Evolutionary conservation across 1,139 yeast species (phyloP), one percentile per base, ranked within the genome.

Genomic region (Kodamaea anthophila): DNA sequence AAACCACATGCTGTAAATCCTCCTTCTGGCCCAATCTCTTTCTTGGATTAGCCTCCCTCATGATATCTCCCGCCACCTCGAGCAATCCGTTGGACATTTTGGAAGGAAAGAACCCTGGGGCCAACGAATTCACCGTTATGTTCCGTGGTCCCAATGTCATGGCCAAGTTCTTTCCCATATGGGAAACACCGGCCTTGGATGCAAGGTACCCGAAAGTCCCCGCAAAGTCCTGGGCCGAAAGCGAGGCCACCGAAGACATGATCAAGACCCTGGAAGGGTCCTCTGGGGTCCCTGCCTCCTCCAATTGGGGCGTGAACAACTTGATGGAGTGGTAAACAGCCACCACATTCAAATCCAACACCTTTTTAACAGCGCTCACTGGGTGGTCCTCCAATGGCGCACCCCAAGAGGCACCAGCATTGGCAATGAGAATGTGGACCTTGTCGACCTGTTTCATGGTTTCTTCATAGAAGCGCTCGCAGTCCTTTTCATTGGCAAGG

Each of bases 331-430:
- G 68, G 59, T 77, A 82, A 14, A 81, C 88, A n/a, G 87, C 83
- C 34, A 72, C 70, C 18, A 82, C 64, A 46, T 82, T 82, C 48
- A 82, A 66, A 33, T 70, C 69, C 49, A 80, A 53, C 6, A 81
- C 80, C 54, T 80, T 81, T 39, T 67, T 73, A 41, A 82, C 57
- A 1, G 85, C 87, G 4, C 57, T 38, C 24, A 75, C 75, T 1
- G 85, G 77, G 47, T 81, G 88, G 4, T 59, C 59, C 25, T 65
- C 78, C 34, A 81, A 56, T 18, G 70, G 72, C 4, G 77, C 81
- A 18, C 88, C 91, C 91, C 91, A 82, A 10, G 81, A 59, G 8
- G 88, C 87, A 28, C 93, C 93, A 9, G 91, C 91, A 45, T 82
- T 82, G 36, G 88, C 86, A 43, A 79, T 63, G 39, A 82, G 61